Percentiles rank a stretch among this genome's conserved stretches.
Evolutionary conservation across 202 grass and related monocot genomes (phyloP).

Genomic region (Carex sylvatica): DNA sequence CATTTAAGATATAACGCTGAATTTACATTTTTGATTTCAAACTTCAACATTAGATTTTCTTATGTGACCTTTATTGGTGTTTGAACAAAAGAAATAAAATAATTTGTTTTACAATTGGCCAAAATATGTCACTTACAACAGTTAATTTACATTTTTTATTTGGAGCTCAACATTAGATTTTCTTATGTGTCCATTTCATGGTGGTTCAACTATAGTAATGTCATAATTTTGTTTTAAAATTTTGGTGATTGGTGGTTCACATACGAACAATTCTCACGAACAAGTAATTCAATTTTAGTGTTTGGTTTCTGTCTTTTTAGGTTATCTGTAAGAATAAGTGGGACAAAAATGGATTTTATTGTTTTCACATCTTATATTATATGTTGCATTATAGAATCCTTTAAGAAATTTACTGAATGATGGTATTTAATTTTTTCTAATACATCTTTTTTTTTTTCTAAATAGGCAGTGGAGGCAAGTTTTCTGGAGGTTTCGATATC

Average conservation of each 20-base stretch:
- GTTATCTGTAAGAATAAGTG: neutral
- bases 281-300: neutral
- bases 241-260: no score
- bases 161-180: no score
- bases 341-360: neutral
- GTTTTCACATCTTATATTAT: neutral
- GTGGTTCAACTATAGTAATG: neutral
- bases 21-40: constrained; percentile 12
- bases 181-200: no score
- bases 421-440: neutral
- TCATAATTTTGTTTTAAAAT: no score
- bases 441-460: neutral
- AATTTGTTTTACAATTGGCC: neutral
- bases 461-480: constrained; percentile 57
- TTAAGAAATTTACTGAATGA: neutral
- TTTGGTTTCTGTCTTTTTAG: neutral
- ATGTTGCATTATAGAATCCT: neutral
- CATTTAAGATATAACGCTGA: neutral
- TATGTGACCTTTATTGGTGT: constrained; percentile 4
- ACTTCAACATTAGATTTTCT: neutral
- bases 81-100: neutral
- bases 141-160: neutral
- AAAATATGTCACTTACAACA: neutral
- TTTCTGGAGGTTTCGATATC: constrained; percentile 91
- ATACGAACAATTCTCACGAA: no score